Base-by-base conservation (phyloP, 352 stramenopile genomes). In the Phytophthora kernoviae region DNA sequence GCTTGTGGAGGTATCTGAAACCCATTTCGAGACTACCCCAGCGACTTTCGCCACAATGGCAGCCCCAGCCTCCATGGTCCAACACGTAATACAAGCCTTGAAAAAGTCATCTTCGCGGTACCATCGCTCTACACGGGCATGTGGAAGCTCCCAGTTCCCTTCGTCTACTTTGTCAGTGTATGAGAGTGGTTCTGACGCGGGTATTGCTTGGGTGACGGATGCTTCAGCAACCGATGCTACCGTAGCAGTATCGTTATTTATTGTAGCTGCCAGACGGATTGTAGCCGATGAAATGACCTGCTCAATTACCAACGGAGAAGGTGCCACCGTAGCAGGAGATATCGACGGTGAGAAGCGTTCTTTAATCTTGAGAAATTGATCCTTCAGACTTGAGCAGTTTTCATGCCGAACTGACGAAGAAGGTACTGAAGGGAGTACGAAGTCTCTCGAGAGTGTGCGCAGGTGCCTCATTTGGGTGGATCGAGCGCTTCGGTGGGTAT, bases 361-460 rank as follows among this genome's bases (percentile, higher is more conserved):
- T 51, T 90, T 90, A 54, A 93, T 89, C 58, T 82, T 85, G 34
- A 91, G 76, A 24, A 93, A 93, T 41, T 93, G 84, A 36, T 93
- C 84, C 24, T 88, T 89, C 6, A 93, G 65, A 44, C 75, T 87
- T n/a, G 75, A 81, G 58, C 84, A 89, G 44, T 84, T 88, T 39
- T 88, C 81, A 33, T 88, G 78, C 4, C 68, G 51, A 1, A 85
- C 53, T 1, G 69, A 68, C 5, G 76, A 86, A 41, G 65, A 42
- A 6, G 74, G 58, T n/a, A 70, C 45, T 11, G 74, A 73, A 8
- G 64, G 70, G 15, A 90, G 56, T n/a, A 81, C 64, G 58, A 90
- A 90, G 36, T 88, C 81, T 40, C 78, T 66, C 12, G 70, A 71
- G 6, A 87, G 64, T n/a, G 74, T 77, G 2, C 73, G 77, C n/a